Evolutionary conservation across 768 basidiomycete genomes (phyloP).

Genomic region (Serendipita sp.): DNA sequence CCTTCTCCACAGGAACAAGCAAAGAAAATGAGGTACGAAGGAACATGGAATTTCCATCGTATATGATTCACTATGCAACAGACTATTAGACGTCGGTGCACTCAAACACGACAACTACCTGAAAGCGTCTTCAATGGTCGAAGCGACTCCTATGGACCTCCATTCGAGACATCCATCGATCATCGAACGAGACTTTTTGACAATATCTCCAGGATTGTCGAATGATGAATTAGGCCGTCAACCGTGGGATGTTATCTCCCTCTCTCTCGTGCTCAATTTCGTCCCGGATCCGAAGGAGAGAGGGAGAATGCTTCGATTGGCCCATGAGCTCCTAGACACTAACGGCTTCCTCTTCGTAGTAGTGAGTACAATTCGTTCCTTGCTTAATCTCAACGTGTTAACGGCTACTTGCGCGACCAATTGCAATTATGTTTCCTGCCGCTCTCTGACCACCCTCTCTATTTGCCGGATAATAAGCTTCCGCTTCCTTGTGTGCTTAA

Average conservation of each 20-base stretch:
- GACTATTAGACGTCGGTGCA: slow-evolving; percentile 80
- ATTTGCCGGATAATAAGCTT: slow-evolving; percentile 28
- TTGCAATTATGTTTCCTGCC: slow-evolving; percentile 16
- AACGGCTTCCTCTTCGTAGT: slow-evolving; percentile 54
- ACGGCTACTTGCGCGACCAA: slow-evolving; percentile 11
- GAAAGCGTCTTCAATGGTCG: slow-evolving; percentile 51
- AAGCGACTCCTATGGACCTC: slow-evolving; percentile 61
- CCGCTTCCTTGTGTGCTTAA: slow-evolving; percentile 74
- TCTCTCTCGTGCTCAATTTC: slow-evolving; percentile 83
- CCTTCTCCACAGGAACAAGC: no score
- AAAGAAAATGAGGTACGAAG: background rate
- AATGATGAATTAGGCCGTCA: slow-evolving; percentile 21
- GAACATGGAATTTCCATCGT: background rate
- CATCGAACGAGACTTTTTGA: slow-evolving; percentile 70
- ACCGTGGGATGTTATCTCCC: slow-evolving; percentile 64
- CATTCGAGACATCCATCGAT: slow-evolving; percentile 71
- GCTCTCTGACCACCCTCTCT: background rate
- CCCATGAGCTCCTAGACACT: slow-evolving; percentile 35
- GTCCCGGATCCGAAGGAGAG: slow-evolving; percentile 56
- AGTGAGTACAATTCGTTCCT: slow-evolving; percentile 24
- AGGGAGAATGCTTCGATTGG: slow-evolving; percentile 56
- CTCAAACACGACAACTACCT: slow-evolving; percentile 69
- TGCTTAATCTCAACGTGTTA: slow-evolving; percentile 10
- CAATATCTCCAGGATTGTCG: slow-evolving; percentile 20
- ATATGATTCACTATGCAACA: slow-evolving; percentile 16